A percentile compares a stretch with the other conserved stretches of the same genome.
Evolutionary conservation across 2,329 filamentous ascomycete species (phyloP).

Genomic region (Penicillium italicum): DNA sequence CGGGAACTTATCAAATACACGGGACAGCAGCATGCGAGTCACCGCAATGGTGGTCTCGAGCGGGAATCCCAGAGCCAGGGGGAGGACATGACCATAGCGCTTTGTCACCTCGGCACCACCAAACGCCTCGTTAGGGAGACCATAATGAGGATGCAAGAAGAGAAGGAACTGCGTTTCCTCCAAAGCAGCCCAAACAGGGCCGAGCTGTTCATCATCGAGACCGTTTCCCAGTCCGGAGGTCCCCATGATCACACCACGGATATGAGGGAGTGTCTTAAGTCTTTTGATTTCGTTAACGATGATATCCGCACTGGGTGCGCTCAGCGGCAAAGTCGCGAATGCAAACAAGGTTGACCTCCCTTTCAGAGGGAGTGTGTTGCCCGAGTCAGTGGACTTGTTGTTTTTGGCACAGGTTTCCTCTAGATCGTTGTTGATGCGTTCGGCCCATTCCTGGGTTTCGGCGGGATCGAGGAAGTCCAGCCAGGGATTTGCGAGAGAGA

Average conservation of each 20-base stretch:
- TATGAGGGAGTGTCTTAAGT: constrained; percentile 60
- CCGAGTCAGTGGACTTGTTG: constrained; percentile 26
- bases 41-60: constrained; percentile 91
- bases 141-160: constrained; percentile 91
- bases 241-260: constrained; percentile 83
- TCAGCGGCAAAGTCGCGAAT: constrained; percentile 77
- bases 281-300: constrained; percentile 60
- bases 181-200: constrained; percentile 69
- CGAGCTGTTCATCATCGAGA: constrained; percentile 70
- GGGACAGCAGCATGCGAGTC: constrained; percentile 78
- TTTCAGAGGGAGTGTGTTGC: constrained; percentile 16
- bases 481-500: constrained; percentile 92
- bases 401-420: constrained; percentile 62
- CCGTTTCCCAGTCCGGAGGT: constrained; percentile 77
- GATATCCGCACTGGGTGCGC: constrained; percentile 60
- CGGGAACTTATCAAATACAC: constrained; percentile 74
- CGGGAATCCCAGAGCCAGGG: constrained; percentile 81
- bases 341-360: constrained; percentile 70
- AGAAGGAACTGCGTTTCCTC: constrained; percentile 63
- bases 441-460: constrained; percentile 62
- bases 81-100: constrained; percentile 80
- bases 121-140: constrained; percentile 74
- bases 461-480: constrained; percentile 70
- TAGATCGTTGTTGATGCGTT: constrained; percentile 73
- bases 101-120: constrained; percentile 68